Base-by-base conservation (phyloP, 2,329 filamentous ascomycete species). In the Ciborinia camelliae region DNA sequence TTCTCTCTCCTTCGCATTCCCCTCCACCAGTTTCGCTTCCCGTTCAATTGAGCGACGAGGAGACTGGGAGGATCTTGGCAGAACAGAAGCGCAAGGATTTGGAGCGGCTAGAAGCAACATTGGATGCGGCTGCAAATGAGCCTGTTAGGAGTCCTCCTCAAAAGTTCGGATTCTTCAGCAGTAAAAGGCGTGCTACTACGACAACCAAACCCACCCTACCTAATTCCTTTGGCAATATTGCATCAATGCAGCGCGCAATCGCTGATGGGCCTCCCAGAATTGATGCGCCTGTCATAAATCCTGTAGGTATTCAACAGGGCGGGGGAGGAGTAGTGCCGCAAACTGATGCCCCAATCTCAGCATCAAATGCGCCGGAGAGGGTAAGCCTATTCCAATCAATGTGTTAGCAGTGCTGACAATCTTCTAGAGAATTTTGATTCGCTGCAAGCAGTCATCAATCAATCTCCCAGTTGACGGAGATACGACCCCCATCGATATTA, bases 291-390 rank as follows among this genome's bases (percentile, higher is more conserved):
- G 50, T 65, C 23, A 28, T 50, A 20, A 64, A 65, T 37, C 60
- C 41, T 14, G 43, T 64, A 51, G 67, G 53, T 9, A 74, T 73
- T 58, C 65, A 70, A 35, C 69, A 71, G 59, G 72, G 73, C 53
- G 73, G 72, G 45, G 71, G 70, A 35, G 72, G 71, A 4, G 70
- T 75, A 64, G 72, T 84, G 2, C 81, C 84, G 30, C 82, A 83
- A 60, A 87, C 82, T 51, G 91, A 96, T 79, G 90, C 90, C 28
- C 92, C 92, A 1, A 81, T 88, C 12, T 92, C 91, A 62, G 91
- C 91, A 18, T 88, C 90, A 65, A 96, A 96, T 77, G 85, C 89
- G 67, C 89, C 88, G 53, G 90, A 93, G 73, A 82, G 92, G 71
- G 88, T 90, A 77, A 81, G 86, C 80, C 30, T 28, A 37, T 10